phyloP scores from a whole-genome alignment of 345 rosid genomes.

The Angophora floribunda region DNA sequence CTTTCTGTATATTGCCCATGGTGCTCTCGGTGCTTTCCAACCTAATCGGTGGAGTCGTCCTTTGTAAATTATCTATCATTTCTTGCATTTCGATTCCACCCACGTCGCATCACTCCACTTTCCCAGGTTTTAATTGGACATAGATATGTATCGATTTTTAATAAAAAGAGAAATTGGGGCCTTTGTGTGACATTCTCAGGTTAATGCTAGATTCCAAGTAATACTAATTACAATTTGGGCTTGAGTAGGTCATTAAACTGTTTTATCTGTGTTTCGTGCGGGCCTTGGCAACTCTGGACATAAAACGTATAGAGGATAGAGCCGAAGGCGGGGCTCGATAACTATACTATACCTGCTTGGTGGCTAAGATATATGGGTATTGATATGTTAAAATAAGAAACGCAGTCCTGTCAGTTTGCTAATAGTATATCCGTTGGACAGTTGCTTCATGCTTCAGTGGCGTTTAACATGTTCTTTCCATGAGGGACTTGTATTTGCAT shows the following conservation, averaged over 20 bases:
- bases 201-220: background rate
- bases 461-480: background rate
- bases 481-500: background rate
- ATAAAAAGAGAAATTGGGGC: background rate
- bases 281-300: too few relatives aligned
- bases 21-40: background rate
- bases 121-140: background rate
- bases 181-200: background rate
- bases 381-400: too few relatives aligned
- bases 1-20: background rate
- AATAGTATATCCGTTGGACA: too few relatives aligned
- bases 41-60: background rate
- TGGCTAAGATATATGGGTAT: too few relatives aligned
- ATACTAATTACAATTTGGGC: background rate
- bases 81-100: background rate
- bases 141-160: background rate
- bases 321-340: too few relatives aligned
- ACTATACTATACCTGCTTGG: too few relatives aligned
- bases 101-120: background rate
- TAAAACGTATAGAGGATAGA: too few relatives aligned
- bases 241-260: too few relatives aligned
- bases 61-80: background rate
- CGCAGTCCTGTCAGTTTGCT: too few relatives aligned
- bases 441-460: too few relatives aligned
- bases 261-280: too few relatives aligned